Base-by-base conservation (phyloP, 176 grass and related monocot species). In the Triticum monococcum region DNA sequence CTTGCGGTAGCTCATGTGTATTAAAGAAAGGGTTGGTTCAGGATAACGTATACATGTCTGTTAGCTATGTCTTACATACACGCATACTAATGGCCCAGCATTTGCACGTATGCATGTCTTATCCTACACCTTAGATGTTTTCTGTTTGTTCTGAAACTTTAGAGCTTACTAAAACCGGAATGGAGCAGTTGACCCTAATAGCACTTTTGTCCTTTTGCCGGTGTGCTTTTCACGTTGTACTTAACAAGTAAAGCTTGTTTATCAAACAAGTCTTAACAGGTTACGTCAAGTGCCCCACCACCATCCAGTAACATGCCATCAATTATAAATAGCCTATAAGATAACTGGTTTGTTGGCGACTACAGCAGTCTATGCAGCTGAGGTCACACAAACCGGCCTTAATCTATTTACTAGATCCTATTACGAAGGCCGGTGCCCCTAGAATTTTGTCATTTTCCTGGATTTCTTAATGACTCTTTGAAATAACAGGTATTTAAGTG, bases 381-480 rank as follows among this genome's bases (percentile, higher is more conserved):
- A 31, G 73, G 45, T 79, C 77, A 79, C 0, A 4, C 16, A 63
- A 37, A 38, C 57, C 59, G 57, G 57, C 77, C 35, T 63, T 79
- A 64, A 79, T 41, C 77, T 64, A 63, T 23, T 79, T 17, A 23
- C 32, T 40, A 45, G 60, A 80, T 20, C 50, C 60, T 75, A 75
- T 7, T 28, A 25, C 9, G 26, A 82, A 69, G 79, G 63, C 62
- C 79, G 86, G 86, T 77, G 85, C 38, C 37, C 12, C 13, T 43
- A 30, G 35, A 26, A 54, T 83, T 54, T 75, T 64, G 79, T 88
- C 73, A 64, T 32, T 17, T 31, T 43, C 43, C 79, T 67, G 11
- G 32, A 77, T 33, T 76, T 83, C 66, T 5, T 57, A 69, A 88
- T 61, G 64, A 77, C 72, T 12, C 17, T 22, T 69, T 41, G 33